Base-by-base conservation (phyloP, 805 yeast genomes). In the Metschnikowia santaceciliae region DNA sequence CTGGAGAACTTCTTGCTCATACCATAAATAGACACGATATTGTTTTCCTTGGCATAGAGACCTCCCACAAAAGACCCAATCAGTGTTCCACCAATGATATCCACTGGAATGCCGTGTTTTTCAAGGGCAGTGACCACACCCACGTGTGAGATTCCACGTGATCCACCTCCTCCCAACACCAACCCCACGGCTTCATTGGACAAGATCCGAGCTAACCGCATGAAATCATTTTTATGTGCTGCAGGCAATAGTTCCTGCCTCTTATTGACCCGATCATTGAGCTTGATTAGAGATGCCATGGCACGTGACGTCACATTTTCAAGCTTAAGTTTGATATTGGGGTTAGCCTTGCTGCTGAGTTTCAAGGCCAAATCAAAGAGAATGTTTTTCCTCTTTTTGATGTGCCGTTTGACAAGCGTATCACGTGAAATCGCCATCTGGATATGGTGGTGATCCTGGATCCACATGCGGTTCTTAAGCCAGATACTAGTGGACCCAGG, bases 131-230 rank as follows among this genome's bases (percentile, higher is more conserved):
- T 81, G n/a, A 92, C 80, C 3, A 94, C 85, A 3, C 99, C 99
- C 38, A 92, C 76, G 65, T 92, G 99, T 13, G 96, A 81, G 13
- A 92, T 76, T 1, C 99, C 99, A 58, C 98, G 76, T 0, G 98
- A 96, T 40, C 99, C 99, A 38, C 99, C 99, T 13, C 99, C 99
- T 6, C 99, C 99, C 3, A 92, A 73, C 5, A 92, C 97, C 17
- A 94, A 72, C 0, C 98, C 99, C 38, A 94, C 88, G 0, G 97
- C 96, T 64, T 90, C 90, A 6, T 96, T 96, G 0, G 97, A 88
- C 14, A 92, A 69, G 7, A 94, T 79, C 61, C 99, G 78, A 0
- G 99, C 98, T 35, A 92, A 69, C 51, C 99, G 77, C 66, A 89
- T 74, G 65, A 94, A 94, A 65, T 92, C 99, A 64, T 85, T 86